Conservation (phyloP, 768 basidiomycete species). For the Pisolithus albus region DNA sequence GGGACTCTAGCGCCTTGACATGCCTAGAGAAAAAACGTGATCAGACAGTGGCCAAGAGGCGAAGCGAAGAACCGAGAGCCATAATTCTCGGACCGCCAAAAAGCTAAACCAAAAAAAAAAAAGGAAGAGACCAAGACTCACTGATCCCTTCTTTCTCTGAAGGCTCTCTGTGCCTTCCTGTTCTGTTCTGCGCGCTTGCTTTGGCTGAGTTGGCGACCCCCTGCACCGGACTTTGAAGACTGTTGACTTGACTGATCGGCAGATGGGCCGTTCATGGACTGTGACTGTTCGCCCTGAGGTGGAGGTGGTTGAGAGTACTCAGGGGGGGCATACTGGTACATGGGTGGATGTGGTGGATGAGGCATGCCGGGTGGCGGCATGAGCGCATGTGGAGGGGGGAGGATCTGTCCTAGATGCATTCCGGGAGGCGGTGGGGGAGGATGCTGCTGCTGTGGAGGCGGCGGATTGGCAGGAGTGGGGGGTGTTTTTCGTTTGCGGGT, state of each 20-base stretch:
- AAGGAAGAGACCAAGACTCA: conserved; percentile 30
- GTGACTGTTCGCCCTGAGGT: conserved; percentile 18
- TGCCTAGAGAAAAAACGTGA: conserved; percentile 42
- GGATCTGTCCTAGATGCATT: conserved; percentile 44
- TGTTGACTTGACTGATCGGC: conserved; percentile 4
- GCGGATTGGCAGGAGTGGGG: conserved; percentile 29
- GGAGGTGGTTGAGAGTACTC: conserved; percentile 23
- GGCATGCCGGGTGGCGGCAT: conserved; percentile 34
- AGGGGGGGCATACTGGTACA: conserved; percentile 31
- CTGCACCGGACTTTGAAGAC: not conserved
- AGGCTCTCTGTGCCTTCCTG: conserved; percentile 88
- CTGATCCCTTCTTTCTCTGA: conserved; percentile 86
- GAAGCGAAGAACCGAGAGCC: not conserved
- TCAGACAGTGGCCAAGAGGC: conserved; percentile 9
- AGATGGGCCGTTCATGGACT: conserved; percentile 20
- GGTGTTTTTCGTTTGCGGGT: conserved; percentile 67
- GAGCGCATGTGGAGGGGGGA: conserved; percentile 49
- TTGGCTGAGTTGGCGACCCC: conserved; percentile 58
- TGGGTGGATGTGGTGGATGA: conserved; percentile 18
- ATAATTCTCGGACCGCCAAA: not conserved
- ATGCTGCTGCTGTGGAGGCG: conserved; percentile 23
- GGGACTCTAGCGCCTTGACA: conserved; percentile 80
- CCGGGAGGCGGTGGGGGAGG: conserved; percentile 30
- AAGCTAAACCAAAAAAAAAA: not conserved
- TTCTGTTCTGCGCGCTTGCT: conserved; percentile 93